Percentiles rank a stretch among this genome's conserved stretches.
These are phyloP conservation scores for Asterochloris sp. DNA, from an alignment of 139 green algal species.

Conservation along the genomic window DNA sequence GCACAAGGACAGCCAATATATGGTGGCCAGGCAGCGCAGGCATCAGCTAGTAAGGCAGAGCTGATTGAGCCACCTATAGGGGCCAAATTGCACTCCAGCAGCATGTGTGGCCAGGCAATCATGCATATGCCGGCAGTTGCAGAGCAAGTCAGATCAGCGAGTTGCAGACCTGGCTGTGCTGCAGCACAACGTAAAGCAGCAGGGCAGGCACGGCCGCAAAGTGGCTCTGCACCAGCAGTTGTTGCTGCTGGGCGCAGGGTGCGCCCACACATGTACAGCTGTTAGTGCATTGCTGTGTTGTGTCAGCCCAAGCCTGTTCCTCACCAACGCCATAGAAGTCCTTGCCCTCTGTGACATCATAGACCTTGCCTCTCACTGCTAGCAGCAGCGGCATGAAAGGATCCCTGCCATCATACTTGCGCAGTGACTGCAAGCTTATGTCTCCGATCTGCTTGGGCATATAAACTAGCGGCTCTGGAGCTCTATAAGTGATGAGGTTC, in stretches of 20 bases:
- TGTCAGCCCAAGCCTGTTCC: not conserved
- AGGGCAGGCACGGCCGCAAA: too few relatives aligned
- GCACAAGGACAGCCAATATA: too few relatives aligned
- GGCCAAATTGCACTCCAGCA: too few relatives aligned
- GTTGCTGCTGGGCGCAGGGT: not conserved
- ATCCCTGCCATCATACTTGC: conserved; percentile 63
- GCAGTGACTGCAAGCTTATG: conserved; percentile 57
- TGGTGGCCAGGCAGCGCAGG: too few relatives aligned
- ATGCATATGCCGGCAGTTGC: too few relatives aligned
- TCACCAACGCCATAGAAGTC: conserved; percentile 73
- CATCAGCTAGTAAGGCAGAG: too few relatives aligned
- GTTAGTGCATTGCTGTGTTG: not conserved
- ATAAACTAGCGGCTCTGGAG: conserved; percentile 28
- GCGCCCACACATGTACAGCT: not conserved
- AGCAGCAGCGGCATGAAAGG: conserved; percentile 61
- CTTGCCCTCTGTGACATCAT: conserved; percentile 60
- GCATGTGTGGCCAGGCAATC: too few relatives aligned
- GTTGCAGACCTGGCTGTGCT: too few relatives aligned
- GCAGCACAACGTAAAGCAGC: too few relatives aligned
- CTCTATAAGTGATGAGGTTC: conserved; percentile 1
- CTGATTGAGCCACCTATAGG: too few relatives aligned
- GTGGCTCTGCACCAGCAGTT: too few relatives aligned
- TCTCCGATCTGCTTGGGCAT: conserved; percentile 49
- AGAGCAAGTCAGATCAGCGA: too few relatives aligned
- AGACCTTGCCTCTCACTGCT: conserved; percentile 61